phyloP scores from a whole-genome alignment of 2,329 filamentous ascomycete species.

The Penicillium vulpinum region DNA sequence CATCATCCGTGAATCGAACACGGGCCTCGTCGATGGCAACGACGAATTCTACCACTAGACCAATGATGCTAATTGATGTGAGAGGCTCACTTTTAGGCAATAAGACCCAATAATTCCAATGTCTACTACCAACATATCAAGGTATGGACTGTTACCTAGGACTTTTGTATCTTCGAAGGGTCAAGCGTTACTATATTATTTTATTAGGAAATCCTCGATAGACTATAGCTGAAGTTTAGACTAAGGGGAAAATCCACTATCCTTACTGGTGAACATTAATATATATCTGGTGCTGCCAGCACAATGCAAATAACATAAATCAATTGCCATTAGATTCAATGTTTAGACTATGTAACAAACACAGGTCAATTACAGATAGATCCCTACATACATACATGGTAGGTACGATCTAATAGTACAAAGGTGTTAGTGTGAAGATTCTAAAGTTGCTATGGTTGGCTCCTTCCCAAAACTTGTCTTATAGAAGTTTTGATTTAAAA shows the following conservation, averaged over 20 bases:
- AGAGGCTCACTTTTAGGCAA: fast-evolving
- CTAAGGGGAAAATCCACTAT: too few species aligned
- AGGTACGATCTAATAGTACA: not conserved
- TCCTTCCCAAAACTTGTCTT: not conserved
- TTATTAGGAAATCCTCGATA: too few species aligned
- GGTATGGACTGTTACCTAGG: too few species aligned
- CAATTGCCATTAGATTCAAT: too few species aligned
- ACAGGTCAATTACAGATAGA: too few species aligned
- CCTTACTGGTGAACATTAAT: not conserved
- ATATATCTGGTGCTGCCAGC: not conserved
- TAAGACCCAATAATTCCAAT: too few species aligned
- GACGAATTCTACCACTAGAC: constrained; percentile 50
- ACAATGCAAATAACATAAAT: not conserved
- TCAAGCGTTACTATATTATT: too few species aligned
- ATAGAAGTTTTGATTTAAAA: not conserved
- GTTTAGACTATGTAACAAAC: too few species aligned
- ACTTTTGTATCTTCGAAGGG: too few species aligned
- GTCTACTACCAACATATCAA: too few species aligned
- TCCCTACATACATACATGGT: not conserved
- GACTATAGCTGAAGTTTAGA: too few species aligned
- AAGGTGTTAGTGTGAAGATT: too few species aligned
- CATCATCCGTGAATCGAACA: constrained; percentile 51
- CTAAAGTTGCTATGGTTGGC: not conserved
- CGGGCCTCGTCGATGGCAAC: constrained; percentile 50
- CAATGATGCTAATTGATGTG: constrained; percentile 38